Base-by-base conservation (phyloP, 2,329 filamentous ascomycete species). In the Thelonectria rubi region DNA sequence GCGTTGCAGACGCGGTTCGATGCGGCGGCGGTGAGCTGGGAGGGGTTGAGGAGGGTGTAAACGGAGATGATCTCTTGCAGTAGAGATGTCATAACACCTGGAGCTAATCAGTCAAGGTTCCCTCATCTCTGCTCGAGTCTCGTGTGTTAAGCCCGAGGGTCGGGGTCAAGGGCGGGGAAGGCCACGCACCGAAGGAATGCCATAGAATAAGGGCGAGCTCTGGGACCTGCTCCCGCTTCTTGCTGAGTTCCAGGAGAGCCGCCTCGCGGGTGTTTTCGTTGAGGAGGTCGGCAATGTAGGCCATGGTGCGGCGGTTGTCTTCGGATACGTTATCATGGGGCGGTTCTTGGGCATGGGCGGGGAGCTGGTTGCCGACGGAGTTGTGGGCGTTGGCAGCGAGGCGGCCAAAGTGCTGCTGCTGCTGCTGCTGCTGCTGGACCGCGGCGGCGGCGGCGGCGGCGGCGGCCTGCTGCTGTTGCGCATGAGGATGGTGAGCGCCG, bases 41-140 rank as follows among this genome's bases (percentile, higher is more conserved):
- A 97, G 6, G 95, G 95, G 77, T 97, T 99, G 71, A 99, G 87
- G 5, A 99, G 87, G 26, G 93, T 96, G 76, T 99, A 99, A 57
- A 99, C 95, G 11, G 94, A 97, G 75, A 99, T 99, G 76, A 99
- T 99, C 80, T 99, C 95, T 78, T 98, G 94, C 34, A 98, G 86
- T 21, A 99, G 84, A 56, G 93, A 97, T 47, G 95, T 97, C 95
- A 99, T 99, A 74, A 99, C 95, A 73, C 94, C 93, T 97, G 20
- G 34, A 17, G 15, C 12, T n/a, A 48, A 58, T 71, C 49, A 71
- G 69, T 47, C 62, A 53, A 43, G n/a, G 39, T 49, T 50, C 34
- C 45, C n/a, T 18, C 21, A 9, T 3, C 26, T 57, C 34, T 39
- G n/a, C 14, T 12, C 21, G 42, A 17, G 24, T 20, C 21, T 20